These are phyloP conservation scores for Podospora pseudoanserina DNA, from an alignment of 495 filamentous ascomycete species.

Conservation along the genomic window DNA sequence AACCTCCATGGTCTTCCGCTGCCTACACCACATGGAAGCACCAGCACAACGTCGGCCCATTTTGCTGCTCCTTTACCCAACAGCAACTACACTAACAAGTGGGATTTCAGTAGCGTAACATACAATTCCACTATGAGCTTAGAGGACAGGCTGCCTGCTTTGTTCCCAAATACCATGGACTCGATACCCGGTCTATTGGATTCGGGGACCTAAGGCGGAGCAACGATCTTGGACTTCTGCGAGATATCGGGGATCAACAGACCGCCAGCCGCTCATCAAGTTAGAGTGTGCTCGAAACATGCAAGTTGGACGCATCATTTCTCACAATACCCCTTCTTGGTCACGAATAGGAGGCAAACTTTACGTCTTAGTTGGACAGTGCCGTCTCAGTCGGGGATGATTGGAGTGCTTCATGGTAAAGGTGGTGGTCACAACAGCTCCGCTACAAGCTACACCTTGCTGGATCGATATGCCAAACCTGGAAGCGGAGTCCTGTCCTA, in stretches of 20 bases:
- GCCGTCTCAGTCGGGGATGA: not conserved
- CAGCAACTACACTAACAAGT: not conserved
- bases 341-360: not conserved
- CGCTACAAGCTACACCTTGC: not conserved
- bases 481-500: conserved; percentile 9
- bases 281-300: not conserved
- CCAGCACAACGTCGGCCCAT: not conserved
- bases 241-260: not conserved
- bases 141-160: not conserved
- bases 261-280: not conserved
- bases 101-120: not conserved
- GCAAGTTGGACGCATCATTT: not conserved
- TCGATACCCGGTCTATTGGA: not conserved
- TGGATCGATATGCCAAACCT: not conserved
- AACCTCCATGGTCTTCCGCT: not conserved
- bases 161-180: not conserved
- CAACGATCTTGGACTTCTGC: not conserved
- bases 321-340: not conserved
- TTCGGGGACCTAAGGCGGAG: not conserved
- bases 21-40: not conserved
- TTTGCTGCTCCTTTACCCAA: not conserved
- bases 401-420: not conserved
- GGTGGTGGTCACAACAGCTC: not conserved
- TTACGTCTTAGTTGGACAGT: too few species aligned
- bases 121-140: not conserved